Conservation (phyloP, 305 asterid species). For the Fraxinus platypoda region DNA sequence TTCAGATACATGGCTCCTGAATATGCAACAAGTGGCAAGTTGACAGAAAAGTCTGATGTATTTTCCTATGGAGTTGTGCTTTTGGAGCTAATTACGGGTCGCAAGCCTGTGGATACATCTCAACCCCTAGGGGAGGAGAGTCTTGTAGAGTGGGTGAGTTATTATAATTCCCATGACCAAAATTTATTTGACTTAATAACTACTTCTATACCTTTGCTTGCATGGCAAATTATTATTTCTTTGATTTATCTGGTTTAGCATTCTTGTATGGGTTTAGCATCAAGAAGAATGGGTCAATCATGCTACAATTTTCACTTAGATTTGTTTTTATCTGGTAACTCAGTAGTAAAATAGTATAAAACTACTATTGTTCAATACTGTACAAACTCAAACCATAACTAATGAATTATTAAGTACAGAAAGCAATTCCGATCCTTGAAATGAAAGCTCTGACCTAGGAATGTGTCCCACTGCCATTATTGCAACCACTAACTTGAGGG, state of each 20-base stretch:
- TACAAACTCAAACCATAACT: not conserved
- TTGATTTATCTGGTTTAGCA: not conserved
- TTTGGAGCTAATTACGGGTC: conserved; percentile 79
- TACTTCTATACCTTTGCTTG: not conserved
- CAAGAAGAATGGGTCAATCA: not conserved
- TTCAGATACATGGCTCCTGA: conserved; percentile 97
- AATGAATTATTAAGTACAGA: not conserved
- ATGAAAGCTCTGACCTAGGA: not conserved
- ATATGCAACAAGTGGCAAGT: conserved; percentile 90
- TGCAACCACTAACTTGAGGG: not conserved
- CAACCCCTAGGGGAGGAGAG: conserved; percentile 92
- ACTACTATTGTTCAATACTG: not conserved
- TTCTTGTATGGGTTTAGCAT: not conserved
- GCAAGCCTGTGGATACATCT: conserved; percentile 89
- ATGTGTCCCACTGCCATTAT: not conserved
- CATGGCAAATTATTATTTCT: not conserved
- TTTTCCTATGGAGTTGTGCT: conserved; percentile 91
- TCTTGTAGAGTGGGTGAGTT: conserved; percentile 89
- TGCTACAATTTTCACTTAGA: not conserved
- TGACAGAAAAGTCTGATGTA: conserved; percentile 83
- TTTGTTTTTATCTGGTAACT: not conserved
- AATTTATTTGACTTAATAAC: not conserved
- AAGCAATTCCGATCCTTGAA: not conserved
- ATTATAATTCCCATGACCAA: not conserved
- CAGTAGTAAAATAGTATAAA: not conserved